Evolutionary conservation across 371 early-diverging fungal genomes (phyloP), one percentile per base, ranked within the genome.

Genomic region (Mortierella sp.): DNA sequence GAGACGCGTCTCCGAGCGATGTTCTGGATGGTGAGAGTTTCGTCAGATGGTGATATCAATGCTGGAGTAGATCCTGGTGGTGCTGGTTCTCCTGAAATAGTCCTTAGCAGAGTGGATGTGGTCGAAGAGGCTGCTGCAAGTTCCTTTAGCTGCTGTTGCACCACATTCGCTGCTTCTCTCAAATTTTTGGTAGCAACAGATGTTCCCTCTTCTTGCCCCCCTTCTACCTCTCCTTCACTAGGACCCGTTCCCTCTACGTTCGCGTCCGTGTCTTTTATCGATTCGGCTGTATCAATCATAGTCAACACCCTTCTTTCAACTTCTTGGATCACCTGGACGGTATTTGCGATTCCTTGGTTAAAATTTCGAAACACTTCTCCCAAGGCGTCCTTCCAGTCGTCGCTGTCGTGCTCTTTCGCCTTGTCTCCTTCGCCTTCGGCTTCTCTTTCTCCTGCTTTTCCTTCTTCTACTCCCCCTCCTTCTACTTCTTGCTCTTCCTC

Each of bases 1-100:
- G 63, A 28, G 21, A 64, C 53, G 1, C 79, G 74, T 24, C 58
- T 67, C 22, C 53, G 59, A 22, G 65, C 67, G 10, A 74, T 16
- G 1, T 74, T 66, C 15, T 28, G 10, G 28, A 64, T 15, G 5
- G 33, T 66, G 21, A 72, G 48, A 4, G 62, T 43, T 2, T 47
- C n/a, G 16, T 50, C 50, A 16, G 43, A 10, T 1, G 43, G 43
- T 3, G 43, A 43, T 43, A 43, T 10, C 10, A 43, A 10, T 43
- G 43, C 5, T 15, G 43, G 43, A 7, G 15, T 10, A 13, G 38
- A 40, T n/a, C 24, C n/a, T 47, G 24, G 28, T 7, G 43, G 36
- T 21, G 24, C 21, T 28, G 24, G 58, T 3, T 16, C 58, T 58
- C 13, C 16, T 15, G 58, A 21, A 2, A 11, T 22, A 15, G 24